Conservation (phyloP, 2,329 filamentous ascomycete genomes). For the Graphilbum ipis-grandicollis region DNA sequence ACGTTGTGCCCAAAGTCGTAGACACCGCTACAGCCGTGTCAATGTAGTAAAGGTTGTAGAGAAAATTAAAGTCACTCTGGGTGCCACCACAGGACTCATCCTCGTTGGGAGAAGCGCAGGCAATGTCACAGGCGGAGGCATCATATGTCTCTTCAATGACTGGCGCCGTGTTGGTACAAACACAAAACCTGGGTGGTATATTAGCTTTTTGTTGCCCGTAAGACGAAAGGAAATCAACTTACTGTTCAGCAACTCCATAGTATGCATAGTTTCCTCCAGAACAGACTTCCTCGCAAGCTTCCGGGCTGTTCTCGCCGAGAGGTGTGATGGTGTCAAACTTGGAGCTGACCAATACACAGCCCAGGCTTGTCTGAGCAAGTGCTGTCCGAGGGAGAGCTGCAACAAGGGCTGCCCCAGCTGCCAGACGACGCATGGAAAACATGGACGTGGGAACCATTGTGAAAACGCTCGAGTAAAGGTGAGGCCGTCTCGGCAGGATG, state of each 20-base stretch:
- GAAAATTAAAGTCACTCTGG: conserved; percentile 5
- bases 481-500: too few relatives aligned
- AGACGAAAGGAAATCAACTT: background rate
- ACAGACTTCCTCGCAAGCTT: conserved; percentile 5
- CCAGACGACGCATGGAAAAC: background rate
- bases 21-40: background rate
- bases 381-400: conserved; percentile 1
- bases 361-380: conserved; percentile 5
- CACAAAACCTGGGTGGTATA: conserved; percentile 7
- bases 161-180: conserved; percentile 3
- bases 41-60: conserved; percentile 8
- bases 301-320: conserved; percentile 5
- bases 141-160: conserved; percentile 8
- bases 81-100: conserved; percentile 7
- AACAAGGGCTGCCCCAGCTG: conserved; percentile 2
- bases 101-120: conserved; percentile 6
- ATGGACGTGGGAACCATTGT: background rate
- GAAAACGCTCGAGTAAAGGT: too few relatives aligned
- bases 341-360: conserved; percentile 9
- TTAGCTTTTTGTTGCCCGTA: background rate
- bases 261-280: conserved; percentile 5
- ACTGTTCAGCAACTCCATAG: conserved; percentile 8
- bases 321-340: conserved; percentile 4
- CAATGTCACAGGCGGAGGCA: conserved; percentile 5
- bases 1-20: background rate